Percentiles rank a stretch among this genome's conserved stretches.
Conservation (phyloP, 2,329 filamentous ascomycete genomes). For the Blastomyces silverae region DNA sequence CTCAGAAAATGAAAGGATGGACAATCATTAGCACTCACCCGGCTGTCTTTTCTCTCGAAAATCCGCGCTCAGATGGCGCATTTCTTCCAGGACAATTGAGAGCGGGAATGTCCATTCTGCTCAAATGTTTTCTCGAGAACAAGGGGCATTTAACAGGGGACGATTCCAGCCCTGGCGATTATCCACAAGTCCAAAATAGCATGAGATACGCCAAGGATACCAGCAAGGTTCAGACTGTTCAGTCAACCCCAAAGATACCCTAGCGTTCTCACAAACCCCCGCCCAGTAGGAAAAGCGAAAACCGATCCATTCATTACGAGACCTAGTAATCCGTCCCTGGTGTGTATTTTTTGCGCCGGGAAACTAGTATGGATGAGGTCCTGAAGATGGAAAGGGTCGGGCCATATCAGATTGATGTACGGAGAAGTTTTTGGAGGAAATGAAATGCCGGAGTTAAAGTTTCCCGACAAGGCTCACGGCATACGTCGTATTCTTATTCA, state of each 20-base stretch:
- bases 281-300: neutral
- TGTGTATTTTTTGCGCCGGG: neutral
- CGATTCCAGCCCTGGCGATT: neutral
- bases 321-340: no score
- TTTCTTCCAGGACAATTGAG: neutral
- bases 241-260: neutral
- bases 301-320: neutral
- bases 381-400: no score
- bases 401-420: no score
- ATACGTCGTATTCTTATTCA: neutral
- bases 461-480: neutral
- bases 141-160: neutral
- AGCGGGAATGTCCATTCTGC: neutral
- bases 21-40: no score
- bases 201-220: neutral
- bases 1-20: no score
- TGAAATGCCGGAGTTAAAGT: neutral
- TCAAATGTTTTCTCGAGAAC: neutral
- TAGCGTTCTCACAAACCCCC: neutral
- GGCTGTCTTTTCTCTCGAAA: no score
- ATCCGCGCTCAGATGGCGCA: neutral
- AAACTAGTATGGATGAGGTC: no score
- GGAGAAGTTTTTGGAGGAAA: neutral
- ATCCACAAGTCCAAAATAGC: neutral
- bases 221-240: neutral